These are phyloP conservation scores for Castanea sativa DNA, from an alignment of 306 rosid species.

Conservation along the genomic window DNA sequence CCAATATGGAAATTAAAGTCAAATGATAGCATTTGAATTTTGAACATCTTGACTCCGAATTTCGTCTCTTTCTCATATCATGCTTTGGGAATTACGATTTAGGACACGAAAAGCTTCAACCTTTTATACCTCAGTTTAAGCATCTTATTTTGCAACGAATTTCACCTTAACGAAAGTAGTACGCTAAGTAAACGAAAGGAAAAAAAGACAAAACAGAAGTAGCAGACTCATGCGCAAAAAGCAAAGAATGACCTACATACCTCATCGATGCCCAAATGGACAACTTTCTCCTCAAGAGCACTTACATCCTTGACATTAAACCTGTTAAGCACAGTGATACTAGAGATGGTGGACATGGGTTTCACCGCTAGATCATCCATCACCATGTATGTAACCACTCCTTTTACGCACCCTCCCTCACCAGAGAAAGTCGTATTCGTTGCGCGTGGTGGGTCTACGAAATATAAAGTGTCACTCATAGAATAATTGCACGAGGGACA, in stretches of 20 bases:
- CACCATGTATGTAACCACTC: constrained; percentile 28
- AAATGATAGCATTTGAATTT: no score
- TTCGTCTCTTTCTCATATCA: no score
- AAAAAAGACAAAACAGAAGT: neutral
- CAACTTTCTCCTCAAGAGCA: constrained; percentile 13
- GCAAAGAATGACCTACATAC: neutral
- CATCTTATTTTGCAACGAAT: no score
- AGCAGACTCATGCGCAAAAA: neutral
- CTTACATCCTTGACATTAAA: constrained; percentile 14
- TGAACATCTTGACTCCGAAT: no score
- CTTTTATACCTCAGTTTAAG: no score
- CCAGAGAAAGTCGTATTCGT: neutral
- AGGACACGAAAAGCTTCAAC: no score
- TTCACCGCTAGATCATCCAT: constrained; percentile 33
- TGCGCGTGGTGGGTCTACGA: no score
- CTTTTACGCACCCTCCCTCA: constrained; percentile 26
- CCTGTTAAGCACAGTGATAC: constrained; percentile 10
- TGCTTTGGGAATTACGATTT: no score
- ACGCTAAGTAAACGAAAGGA: no score
- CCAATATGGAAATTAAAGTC: no score
- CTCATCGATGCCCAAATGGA: constrained; percentile 15
- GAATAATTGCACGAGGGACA: accelerated
- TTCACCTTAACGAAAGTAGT: no score
- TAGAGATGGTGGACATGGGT: constrained; percentile 22
- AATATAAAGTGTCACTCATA: accelerated